Base-by-base conservation (phyloP, 495 filamentous ascomycete species). In the Usnea hakonensis region DNA sequence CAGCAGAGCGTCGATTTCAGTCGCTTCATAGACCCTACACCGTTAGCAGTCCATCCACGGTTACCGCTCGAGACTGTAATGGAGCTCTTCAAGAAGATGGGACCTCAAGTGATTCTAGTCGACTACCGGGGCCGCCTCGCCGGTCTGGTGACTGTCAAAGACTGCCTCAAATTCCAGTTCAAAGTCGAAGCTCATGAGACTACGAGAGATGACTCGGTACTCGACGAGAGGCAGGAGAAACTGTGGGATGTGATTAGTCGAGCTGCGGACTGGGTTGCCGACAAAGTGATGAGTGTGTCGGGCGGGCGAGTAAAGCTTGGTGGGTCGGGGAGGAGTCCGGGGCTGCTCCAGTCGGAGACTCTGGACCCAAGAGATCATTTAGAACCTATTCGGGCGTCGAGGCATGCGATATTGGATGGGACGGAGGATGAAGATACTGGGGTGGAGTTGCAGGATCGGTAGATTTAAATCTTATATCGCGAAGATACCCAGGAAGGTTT, bases 41-140 rank as follows among this genome's bases (percentile, higher is more conserved):
- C 95, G 6, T 79, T 97, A 7, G 87, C 91, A 3, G 91, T 91
- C 9, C 95, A 98, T 70, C 94, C 94, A 0, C 87, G 90, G 2
- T 84, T 97, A 8, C 90, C 93, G 0, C 83, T 98, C 0, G 94
- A 98, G 74, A 98, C 94, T 0, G 94, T 96, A 50, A 97, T 97
- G 91, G 94, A 98, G 72, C 84, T 97, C 50, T 98, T 98, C 80
- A 93, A 94, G 71, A 98, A 98, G 78, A 92, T 98, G 74, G 94
- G 95, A 0, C 94, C 94, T 3, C 85, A 95, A 2, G 91, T 96
- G 16, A 90, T 98, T 57, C 79, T 97, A 19, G 89, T 97, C 48
- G 95, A 98, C 71, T 87, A 96, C 69, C 86, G 87, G 53, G 94
- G 94, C 28, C 81, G 83, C 38, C 80, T 98, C 4, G 81, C 79